These are phyloP conservation scores for Sclerotinia sclerotiorum DNA, from an alignment of 2,329 filamentous ascomycete genomes.

Conservation along the genomic window DNA sequence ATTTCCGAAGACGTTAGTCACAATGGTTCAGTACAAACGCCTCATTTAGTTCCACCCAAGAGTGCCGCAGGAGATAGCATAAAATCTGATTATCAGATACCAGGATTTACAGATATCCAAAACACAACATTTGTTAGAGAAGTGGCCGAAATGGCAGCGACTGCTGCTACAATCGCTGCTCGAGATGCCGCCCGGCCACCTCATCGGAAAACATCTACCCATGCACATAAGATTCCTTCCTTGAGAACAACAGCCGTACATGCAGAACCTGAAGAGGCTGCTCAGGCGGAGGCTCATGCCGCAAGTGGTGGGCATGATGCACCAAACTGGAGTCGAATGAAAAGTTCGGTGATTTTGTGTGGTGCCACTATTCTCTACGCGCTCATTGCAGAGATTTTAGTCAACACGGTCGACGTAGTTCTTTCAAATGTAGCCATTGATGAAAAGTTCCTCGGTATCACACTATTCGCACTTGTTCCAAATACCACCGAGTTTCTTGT, in stretches of 20 bases:
- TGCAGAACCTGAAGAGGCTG: slow-evolving; percentile 33
- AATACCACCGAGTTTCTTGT: slow-evolving; percentile 98
- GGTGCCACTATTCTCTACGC: slow-evolving; percentile 90
- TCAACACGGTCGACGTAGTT: slow-evolving; percentile 96
- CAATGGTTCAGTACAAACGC: slow-evolving; percentile 53
- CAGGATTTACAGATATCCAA: slow-evolving; percentile 77
- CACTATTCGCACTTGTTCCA: slow-evolving; percentile 91
- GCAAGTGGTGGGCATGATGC: slow-evolving; percentile 80
- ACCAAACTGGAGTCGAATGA: slow-evolving; percentile 94
- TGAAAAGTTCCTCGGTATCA: slow-evolving; percentile 96
- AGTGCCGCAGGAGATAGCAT: slow-evolving; percentile 48
- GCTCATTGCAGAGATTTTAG: slow-evolving; percentile 94
- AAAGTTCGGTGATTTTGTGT: slow-evolving; percentile 86
- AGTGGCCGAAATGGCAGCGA: slow-evolving; percentile 90
- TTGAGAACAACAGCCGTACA: slow-evolving; percentile 41
- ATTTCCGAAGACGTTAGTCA: slow-evolving; percentile 31
- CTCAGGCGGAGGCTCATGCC: slow-evolving; percentile 43
- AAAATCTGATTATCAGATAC: slow-evolving; percentile 53
- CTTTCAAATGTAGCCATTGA: slow-evolving; percentile 87
- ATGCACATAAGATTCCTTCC: slow-evolving; percentile 35
- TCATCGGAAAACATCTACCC: slow-evolving; percentile 51
- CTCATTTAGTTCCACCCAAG: slow-evolving; percentile 77
- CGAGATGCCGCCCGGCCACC: slow-evolving; percentile 65
- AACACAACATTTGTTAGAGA: slow-evolving; percentile 79
- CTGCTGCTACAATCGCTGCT: slow-evolving; percentile 82